Evolutionary conservation across 768 basidiomycete genomes (phyloP).

Genomic region (Kwoniella dejecticola): DNA sequence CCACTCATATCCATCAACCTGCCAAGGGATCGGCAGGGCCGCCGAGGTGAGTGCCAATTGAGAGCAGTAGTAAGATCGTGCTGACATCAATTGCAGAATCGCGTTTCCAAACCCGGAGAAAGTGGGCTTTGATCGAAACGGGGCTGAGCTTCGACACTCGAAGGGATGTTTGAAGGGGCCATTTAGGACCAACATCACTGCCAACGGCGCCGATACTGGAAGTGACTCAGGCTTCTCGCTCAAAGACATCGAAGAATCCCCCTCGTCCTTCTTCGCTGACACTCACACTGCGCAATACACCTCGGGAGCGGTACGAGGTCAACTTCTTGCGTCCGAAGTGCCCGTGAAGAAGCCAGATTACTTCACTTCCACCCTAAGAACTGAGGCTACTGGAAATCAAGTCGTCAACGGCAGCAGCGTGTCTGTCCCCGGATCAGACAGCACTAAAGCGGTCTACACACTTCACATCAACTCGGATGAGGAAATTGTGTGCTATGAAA

Average conservation of each 20-base stretch:
- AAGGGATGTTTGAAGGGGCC: constrained; percentile 52
- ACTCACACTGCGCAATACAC: constrained; percentile 50
- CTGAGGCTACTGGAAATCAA: neutral
- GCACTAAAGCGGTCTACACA: neutral
- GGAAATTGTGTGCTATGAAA: neutral
- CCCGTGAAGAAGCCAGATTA: neutral
- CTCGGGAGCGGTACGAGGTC: constrained; percentile 55
- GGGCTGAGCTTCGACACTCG: constrained; percentile 32
- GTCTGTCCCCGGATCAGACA: neutral
- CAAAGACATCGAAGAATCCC: constrained; percentile 51
- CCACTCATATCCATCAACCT: constrained; percentile 48
- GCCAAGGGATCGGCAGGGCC: constrained; percentile 43
- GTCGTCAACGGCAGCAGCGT: neutral
- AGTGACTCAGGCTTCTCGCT: constrained; percentile 44
- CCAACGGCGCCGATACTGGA: constrained; percentile 46
- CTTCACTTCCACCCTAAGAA: neutral
- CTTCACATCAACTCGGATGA: neutral
- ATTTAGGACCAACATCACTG: constrained; percentile 51
- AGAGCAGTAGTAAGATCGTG: neutral
- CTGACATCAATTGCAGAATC: constrained; percentile 15
- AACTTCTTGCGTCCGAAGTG: constrained; percentile 29
- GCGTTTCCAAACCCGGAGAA: constrained; percentile 54
- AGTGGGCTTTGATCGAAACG: constrained; percentile 45
- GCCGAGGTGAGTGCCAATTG: constrained; percentile 31
- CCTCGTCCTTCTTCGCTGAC: constrained; percentile 53